Conservation (phyloP, 2,329 filamentous ascomycete species). For the Zarea fungicola region DNA sequence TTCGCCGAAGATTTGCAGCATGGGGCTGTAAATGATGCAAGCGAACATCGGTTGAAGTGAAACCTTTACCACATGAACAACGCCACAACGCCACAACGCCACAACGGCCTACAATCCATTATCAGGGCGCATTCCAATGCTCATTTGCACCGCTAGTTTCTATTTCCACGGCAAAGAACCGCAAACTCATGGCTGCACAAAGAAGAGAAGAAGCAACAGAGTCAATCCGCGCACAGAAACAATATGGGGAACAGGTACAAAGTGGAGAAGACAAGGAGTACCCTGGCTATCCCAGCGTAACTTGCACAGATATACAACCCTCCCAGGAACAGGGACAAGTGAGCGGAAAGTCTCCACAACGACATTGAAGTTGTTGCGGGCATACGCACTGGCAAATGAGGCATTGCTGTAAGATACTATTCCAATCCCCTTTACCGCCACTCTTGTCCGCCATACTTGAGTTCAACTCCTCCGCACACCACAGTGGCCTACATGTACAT, state of each 20-base stretch:
- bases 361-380: too few species aligned
- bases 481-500: too few species aligned
- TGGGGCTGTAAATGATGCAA: too few species aligned
- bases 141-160: background rate
- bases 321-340: constrained; percentile 6
- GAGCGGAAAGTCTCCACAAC: background rate
- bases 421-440: too few species aligned
- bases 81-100: background rate
- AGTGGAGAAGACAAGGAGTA: background rate
- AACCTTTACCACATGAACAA: background rate
- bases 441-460: too few species aligned
- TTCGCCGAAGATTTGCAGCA: too few species aligned
- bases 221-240: too few species aligned
- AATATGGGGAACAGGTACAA: background rate
- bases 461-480: too few species aligned
- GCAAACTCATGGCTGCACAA: background rate
- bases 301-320: constrained; percentile 7
- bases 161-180: background rate
- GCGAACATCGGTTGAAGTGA: constrained; percentile 3
- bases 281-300: constrained; percentile 12
- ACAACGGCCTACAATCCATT: too few species aligned
- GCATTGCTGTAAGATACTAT: too few species aligned
- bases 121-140: background rate
- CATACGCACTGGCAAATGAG: too few species aligned
- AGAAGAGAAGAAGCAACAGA: too few species aligned